These are phyloP conservation scores for Piloderma croceum DNA, from an alignment of 768 basidiomycete genomes.

Conservation along the genomic window DNA sequence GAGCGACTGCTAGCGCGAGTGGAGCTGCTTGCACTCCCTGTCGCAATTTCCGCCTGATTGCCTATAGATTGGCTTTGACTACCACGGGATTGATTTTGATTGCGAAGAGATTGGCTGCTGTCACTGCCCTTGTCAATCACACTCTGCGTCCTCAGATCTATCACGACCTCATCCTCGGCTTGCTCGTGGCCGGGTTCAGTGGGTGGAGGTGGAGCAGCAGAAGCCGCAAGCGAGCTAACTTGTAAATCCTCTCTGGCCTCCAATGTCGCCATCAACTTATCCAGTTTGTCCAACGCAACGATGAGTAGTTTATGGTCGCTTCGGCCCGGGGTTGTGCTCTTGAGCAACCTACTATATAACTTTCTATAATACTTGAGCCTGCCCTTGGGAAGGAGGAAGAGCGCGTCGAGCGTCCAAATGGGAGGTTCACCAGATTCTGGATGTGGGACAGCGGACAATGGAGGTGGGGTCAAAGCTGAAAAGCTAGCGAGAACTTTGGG, in stretches of 20 bases:
- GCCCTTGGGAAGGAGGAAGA: slow-evolving; percentile 82
- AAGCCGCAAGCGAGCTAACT: slow-evolving; percentile 37
- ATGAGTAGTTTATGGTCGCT: slow-evolving; percentile 81
- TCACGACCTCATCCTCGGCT: slow-evolving; percentile 51
- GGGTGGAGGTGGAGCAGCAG: slow-evolving; percentile 11
- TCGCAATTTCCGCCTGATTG: slow-evolving; percentile 22
- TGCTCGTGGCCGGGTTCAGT: slow-evolving; percentile 24
- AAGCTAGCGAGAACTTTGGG: slow-evolving; percentile 62
- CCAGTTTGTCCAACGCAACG: slow-evolving; percentile 76
- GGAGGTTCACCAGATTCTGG: slow-evolving; percentile 30
- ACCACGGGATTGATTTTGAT: too few relatives aligned
- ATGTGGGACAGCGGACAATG: slow-evolving; percentile 33
- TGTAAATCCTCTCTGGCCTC: slow-evolving; percentile 52
- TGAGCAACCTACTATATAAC: slow-evolving; percentile 78
- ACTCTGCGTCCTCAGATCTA: slow-evolving; percentile 44
- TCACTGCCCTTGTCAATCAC: slow-evolving; percentile 13
- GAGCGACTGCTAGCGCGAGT: slow-evolving; percentile 47
- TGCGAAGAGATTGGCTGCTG: too few relatives aligned
- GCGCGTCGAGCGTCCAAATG: slow-evolving; percentile 77
- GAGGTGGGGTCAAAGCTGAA: slow-evolving; percentile 59
- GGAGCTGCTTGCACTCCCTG: slow-evolving; percentile 48
- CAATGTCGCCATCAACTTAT: slow-evolving; percentile 60
- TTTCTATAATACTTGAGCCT: slow-evolving; percentile 90
- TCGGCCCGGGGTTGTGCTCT: slow-evolving; percentile 78
- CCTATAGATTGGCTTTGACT: slow-evolving; percentile 7